These are phyloP conservation scores for Leishmania major DNA, from an alignment of 208 protist species.

Conservation along the genomic window DNA sequence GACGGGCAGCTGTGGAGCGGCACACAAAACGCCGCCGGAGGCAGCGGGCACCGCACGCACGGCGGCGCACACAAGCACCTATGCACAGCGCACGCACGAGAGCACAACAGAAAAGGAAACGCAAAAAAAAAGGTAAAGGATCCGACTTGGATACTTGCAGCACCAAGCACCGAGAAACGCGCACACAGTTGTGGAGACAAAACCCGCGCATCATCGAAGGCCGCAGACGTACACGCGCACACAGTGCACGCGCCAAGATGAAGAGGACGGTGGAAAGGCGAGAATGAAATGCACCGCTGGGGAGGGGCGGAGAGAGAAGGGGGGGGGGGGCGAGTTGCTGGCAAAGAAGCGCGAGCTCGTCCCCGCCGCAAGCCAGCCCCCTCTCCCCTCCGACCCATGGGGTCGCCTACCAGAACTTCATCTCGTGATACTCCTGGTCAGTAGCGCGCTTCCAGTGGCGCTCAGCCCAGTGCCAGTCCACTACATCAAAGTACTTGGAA, in stretches of 20 bases:
- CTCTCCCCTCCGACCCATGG: background rate
- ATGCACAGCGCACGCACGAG: too few species aligned
- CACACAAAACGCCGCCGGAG: too few species aligned
- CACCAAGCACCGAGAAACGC: background rate
- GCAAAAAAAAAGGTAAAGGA: background rate
- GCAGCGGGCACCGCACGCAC: too few species aligned
- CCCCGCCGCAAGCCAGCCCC: background rate
- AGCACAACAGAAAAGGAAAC: background rate
- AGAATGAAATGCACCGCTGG: background rate
- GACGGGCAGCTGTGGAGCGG: background rate
- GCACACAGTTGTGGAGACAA: background rate
- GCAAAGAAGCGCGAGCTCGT: background rate
- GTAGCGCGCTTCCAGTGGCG: slow-evolving; percentile 90
- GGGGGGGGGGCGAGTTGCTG: background rate
- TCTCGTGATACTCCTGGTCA: slow-evolving; percentile 88
- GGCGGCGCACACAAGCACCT: too few species aligned
- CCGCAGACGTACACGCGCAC: background rate
- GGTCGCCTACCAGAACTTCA: slow-evolving; percentile 73
- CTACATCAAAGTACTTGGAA: slow-evolving; percentile 90
- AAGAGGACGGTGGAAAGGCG: background rate
- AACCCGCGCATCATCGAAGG: background rate
- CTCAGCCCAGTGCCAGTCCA: slow-evolving; percentile 96
- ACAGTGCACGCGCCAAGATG: background rate
- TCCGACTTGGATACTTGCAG: background rate
- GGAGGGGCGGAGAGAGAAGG: too few species aligned